A percentile compares a stretch with the other conserved stretches of the same genome.
phyloP scores from a whole-genome alignment of 2,329 filamentous ascomycete species.

The Apiospora kogelbergensis region DNA sequence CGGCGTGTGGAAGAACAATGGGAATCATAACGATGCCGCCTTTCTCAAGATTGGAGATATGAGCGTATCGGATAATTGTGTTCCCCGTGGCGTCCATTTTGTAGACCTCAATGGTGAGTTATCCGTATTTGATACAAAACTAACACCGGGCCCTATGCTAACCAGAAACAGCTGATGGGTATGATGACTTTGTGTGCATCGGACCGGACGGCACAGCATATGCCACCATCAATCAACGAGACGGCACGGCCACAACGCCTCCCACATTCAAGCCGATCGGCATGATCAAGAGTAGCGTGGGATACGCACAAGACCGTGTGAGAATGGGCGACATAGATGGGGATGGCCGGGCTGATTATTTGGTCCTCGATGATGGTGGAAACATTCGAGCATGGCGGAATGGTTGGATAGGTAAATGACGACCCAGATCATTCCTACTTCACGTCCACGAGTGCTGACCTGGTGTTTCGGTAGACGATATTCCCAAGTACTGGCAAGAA shows the following conservation, averaged over 20 bases:
- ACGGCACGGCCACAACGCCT: conserved; percentile 13
- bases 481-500: conserved; percentile 33
- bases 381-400: conserved; percentile 32
- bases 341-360: conserved; percentile 36
- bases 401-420: conserved; percentile 21
- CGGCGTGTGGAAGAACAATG: conserved; percentile 12
- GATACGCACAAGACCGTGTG: conserved; percentile 18
- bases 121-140: no score
- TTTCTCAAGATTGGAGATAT: conserved; percentile 21
- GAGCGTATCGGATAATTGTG: not conserved
- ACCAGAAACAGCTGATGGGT: conserved; percentile 18
- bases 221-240: conserved; percentile 23
- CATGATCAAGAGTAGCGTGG: conserved; percentile 17
- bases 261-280: conserved; percentile 24
- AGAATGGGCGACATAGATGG: conserved; percentile 32
- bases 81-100: conserved; percentile 14
- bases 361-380: conserved; percentile 24
- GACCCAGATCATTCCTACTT: no score
- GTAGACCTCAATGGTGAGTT: conserved; percentile 17
- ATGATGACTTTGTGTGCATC: conserved; percentile 33
- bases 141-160: no score
- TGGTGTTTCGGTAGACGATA: conserved; percentile 15
- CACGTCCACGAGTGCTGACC: no score
- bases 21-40: conserved; percentile 9
- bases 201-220: conserved; percentile 17